Evolutionary conservation across 768 basidiomycete species (phyloP).

Genomic region (Zangia roseola): DNA sequence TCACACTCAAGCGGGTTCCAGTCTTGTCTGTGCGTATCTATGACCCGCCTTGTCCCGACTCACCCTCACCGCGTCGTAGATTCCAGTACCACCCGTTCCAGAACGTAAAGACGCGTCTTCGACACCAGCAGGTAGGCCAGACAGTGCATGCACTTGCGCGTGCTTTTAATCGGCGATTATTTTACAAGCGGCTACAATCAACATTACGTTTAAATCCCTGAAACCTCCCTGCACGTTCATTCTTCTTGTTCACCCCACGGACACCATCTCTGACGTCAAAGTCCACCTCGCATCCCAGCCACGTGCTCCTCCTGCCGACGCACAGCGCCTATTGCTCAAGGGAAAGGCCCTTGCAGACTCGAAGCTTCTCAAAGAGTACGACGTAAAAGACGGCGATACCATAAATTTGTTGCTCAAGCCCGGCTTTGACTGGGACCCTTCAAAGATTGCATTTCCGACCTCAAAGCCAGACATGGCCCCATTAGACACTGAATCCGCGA

Average conservation of each 20-base stretch:
- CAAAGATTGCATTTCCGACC: conserved; percentile 33
- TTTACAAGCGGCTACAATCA: conserved; percentile 36
- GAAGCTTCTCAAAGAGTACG: conserved; percentile 91
- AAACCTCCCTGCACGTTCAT: conserved; percentile 82
- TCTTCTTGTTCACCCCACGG: conserved; percentile 73
- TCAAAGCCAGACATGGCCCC: conserved; percentile 19
- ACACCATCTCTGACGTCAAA: conserved; percentile 82
- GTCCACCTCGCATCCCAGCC: conserved; percentile 63
- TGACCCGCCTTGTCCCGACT: conserved; percentile 2
- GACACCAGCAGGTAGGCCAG: conserved; percentile 29
- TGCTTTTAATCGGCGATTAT: conserved; percentile 8
- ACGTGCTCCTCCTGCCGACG: conserved; percentile 72
- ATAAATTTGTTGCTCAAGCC: conserved; percentile 88
- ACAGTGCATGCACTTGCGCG: conserved; percentile 1
- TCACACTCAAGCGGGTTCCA: conserved; percentile 68
- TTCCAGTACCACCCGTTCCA: conserved; percentile 61
- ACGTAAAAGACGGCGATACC: conserved; percentile 73
- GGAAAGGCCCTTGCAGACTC: conserved; percentile 90
- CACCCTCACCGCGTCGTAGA: conserved; percentile 34
- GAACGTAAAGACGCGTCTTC: conserved; percentile 42
- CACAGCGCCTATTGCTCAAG: conserved; percentile 86
- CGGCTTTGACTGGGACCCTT: conserved; percentile 62
- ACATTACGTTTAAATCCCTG: conserved; percentile 84
- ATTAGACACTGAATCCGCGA: conserved; percentile 19
- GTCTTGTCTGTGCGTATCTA: conserved; percentile 56